These are phyloP conservation scores for Aspergillus sp. DNA, from an alignment of 2,329 filamentous ascomycete genomes.

Conservation along the genomic window DNA sequence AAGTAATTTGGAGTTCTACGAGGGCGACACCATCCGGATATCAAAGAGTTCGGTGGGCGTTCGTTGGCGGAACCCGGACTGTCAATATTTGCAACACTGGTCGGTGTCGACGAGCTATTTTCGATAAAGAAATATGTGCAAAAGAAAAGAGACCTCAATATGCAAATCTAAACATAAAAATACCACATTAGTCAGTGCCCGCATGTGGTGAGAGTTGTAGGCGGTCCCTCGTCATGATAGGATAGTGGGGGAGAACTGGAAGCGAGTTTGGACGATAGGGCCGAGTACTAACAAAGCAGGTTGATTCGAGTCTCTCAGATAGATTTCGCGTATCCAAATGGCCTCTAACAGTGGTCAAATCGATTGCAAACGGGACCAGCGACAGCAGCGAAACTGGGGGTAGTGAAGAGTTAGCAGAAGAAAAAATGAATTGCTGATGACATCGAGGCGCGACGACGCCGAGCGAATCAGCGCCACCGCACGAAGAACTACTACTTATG, in stretches of 20 bases:
- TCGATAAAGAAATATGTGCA: too few relatives aligned
- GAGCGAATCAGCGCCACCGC: neutral
- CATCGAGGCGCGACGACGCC: neutral
- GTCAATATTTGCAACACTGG: neutral
- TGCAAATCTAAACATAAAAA: neutral
- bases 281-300: too few relatives aligned
- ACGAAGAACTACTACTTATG: neutral
- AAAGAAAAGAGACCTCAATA: too few relatives aligned
- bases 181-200: neutral
- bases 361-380: too few relatives aligned
- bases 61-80: neutral
- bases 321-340: too few relatives aligned
- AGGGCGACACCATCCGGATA: constrained; percentile 20
- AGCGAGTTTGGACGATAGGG: neutral
- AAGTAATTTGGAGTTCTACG: constrained; percentile 7
- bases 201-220: neutral
- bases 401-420: neutral
- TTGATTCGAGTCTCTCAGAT: too few relatives aligned
- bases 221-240: neutral
- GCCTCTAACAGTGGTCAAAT: too few relatives aligned
- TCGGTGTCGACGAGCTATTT: too few relatives aligned
- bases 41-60: constrained; percentile 5
- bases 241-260: neutral
- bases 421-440: neutral
- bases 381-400: neutral